Evolutionary conservation across 2,329 filamentous ascomycete genomes (phyloP).

Genomic region (Penicillium decumbens): DNA sequence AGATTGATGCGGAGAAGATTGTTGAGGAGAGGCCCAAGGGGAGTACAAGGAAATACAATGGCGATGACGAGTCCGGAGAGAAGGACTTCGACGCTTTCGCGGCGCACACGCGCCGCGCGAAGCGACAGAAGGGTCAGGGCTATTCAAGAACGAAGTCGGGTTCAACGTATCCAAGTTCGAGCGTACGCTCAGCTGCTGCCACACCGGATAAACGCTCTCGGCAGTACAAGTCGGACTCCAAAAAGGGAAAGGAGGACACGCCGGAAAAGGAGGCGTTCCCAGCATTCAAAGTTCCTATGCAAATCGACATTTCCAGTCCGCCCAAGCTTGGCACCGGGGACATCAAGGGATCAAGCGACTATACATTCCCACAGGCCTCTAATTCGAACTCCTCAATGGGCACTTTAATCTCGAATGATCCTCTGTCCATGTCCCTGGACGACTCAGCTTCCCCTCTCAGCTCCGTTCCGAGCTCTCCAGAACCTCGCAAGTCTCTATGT

Average conservation of each 20-base stretch:
- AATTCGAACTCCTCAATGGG: constrained; percentile 29
- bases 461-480: constrained; percentile 30
- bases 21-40: constrained; percentile 4
- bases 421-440: constrained; percentile 14
- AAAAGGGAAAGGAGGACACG: constrained; percentile 9
- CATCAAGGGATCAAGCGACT: neutral
- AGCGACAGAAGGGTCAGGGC: constrained; percentile 9
- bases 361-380: constrained; percentile 18
- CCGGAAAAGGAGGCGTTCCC: constrained; percentile 8
- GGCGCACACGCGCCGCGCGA: constrained; percentile 1
- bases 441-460: constrained; percentile 28
- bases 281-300: constrained; percentile 26
- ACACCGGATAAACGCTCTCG: constrained; percentile 6
- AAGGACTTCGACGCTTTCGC: constrained; percentile 1
- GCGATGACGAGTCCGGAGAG: constrained; percentile 10
- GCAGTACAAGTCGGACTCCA: constrained; percentile 4
- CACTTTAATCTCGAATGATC: constrained; percentile 21
- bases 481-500: constrained; percentile 45
- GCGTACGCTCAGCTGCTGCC: constrained; percentile 5
- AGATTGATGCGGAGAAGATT: constrained; percentile 17
- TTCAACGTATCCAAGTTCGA: constrained; percentile 16
- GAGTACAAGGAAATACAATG: constrained; percentile 1
- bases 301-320: neutral
- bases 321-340: neutral
- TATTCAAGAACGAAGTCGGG: constrained; percentile 19